Evolutionary conservation across 495 filamentous ascomycete genomes (phyloP).

Genomic region (Pyrenopolyporus hunteri): DNA sequence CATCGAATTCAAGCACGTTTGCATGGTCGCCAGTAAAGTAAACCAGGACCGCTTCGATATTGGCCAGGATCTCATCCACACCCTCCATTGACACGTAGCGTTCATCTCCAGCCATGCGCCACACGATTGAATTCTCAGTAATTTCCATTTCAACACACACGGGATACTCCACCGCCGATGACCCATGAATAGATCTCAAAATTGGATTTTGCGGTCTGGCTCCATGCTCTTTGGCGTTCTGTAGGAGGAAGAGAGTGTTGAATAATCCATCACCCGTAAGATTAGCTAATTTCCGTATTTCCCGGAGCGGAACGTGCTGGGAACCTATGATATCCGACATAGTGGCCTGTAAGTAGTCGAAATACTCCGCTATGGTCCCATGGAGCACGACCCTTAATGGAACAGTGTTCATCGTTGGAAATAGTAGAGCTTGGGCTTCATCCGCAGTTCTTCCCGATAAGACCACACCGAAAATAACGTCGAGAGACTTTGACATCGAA

Average conservation of each 20-base stretch:
- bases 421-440: constrained; percentile 63
- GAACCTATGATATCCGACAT: constrained; percentile 57
- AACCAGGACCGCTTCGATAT: constrained; percentile 61
- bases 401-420: constrained; percentile 82
- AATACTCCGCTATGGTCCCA: constrained; percentile 63
- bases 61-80: constrained; percentile 53
- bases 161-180: constrained; percentile 74
- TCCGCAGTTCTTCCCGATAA: constrained; percentile 71
- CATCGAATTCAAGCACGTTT: constrained; percentile 59
- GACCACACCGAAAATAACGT: constrained; percentile 73
- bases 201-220: constrained; percentile 33
- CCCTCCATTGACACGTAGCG: constrained; percentile 53
- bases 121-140: constrained; percentile 58
- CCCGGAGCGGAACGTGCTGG: constrained; percentile 71
- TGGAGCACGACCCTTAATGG: constrained; percentile 67
- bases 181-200: constrained; percentile 63
- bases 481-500: constrained; percentile 58
- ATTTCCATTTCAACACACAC: constrained; percentile 81
- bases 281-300: constrained; percentile 56
- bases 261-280: constrained; percentile 52
- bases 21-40: constrained; percentile 54
- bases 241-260: constrained; percentile 76
- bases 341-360: constrained; percentile 69
- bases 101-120: constrained; percentile 72
- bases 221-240: constrained; percentile 45